Evolutionary conservation across 75 land plant species (phyloP), one percentile per base, ranked within the genome.

Genomic region (Azolla pinnata): DNA sequence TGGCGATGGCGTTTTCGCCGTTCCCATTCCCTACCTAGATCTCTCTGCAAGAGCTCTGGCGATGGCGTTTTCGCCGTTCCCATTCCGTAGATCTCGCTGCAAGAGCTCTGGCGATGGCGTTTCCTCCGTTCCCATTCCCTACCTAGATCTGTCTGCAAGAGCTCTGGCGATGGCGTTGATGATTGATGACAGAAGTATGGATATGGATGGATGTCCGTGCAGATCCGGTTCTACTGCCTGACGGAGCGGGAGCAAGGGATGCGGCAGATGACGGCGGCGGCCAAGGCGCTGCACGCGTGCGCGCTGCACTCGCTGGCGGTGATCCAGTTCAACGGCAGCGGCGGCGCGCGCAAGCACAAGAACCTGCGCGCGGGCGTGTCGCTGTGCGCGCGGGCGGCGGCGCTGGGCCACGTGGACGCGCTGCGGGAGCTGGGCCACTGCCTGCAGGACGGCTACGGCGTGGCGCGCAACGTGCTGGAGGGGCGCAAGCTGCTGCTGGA

Each of bases 371-470:
- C 71, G 0, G 71, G 71, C n/a, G 71, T 68, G 0, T 56, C 72
- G 16, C 44, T 68, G 23, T 68, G 71, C 27, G 71, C 71, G 21
- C 38, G 72, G n/a, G 71, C 71, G 28, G 71, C 71, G 29, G 28
- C 71, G 16, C 33, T 68, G 21, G 71, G 71, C 2, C 71, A 68
- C 18, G 26, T 68, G 4, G 71, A 68, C 44, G 71, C 71, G 23
- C 66, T 68, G 71, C 35, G 71, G 31, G 71, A 68, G 71, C 71
- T 68, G 16, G 71, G 71, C 44, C 71, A 68, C 9, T 68, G 71
- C 29, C 62, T 68, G 21, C 71, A 68, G 58, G 71, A 68, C 7
- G 71, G 71, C 5, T 68, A 68, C 25, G 71, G 71, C 1, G 71
- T 68, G 18, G 33, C 33, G 31, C 33, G 47, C 42, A 68, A 66